Evolutionary conservation across 345 rosid genomes (phyloP), one percentile per base, ranked within the genome.

Genomic region (Jatropha curcas): DNA sequence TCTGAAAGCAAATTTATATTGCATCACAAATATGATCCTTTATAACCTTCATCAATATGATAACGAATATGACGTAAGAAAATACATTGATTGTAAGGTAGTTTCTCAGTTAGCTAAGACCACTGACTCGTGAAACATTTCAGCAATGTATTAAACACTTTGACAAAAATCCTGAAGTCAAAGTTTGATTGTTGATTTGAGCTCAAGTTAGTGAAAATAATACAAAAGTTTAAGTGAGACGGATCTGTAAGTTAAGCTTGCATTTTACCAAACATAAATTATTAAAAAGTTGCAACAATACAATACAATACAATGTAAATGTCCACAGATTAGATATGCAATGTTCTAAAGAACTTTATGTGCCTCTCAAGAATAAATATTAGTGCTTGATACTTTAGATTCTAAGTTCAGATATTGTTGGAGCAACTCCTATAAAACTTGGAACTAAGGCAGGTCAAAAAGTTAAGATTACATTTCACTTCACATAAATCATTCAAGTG

Each of bases 1-100:
- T 94, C 98, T 94, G 83, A 70, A 63, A 76, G 48, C 33, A 79
- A 56, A 73, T 33, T 72, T 2, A 50, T 31, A 58, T 1, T 13
- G 2, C 55, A 20, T 35, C 20, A 67, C 24, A 20, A 41, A 71
- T 41, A 56, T 56, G 27, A 69, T 46, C 13, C 28, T 51, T 20
- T 67, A n/a, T 41, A 41, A 41, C 11, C 45, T 1, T 41, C 8
- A 41, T 41, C 45, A 7, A 41, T 62, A 43, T n/a, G n/a, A n/a
- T 45, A 27, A 16, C 25, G 28, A 56, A 71, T 31, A 41, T 69
- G 14, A 60, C 22, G 24, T 31, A 33, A 46, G 16, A 43, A 60
- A 46, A 22, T 20, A 68, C 33, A 27, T n/a, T 12, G 11, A 14
- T 31, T 19, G 6, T n/a, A n/a, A n/a, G n/a, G n/a, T n/a, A n/a